Conservation (phyloP, 257 asterid genomes). For the Solanum corneliomulleri region DNA sequence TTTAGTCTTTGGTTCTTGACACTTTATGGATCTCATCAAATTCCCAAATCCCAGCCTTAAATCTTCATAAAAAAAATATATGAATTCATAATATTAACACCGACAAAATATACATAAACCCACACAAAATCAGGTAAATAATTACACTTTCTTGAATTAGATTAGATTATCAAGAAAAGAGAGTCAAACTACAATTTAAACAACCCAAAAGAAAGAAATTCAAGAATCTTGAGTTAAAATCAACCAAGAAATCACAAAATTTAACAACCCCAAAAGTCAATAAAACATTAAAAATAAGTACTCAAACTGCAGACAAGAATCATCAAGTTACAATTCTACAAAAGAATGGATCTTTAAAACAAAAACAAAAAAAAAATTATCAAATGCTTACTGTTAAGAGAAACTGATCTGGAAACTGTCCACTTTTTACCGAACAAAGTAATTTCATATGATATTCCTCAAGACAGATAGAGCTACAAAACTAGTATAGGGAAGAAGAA, state of each 20-base stretch:
- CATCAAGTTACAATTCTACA: background rate
- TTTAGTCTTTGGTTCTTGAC: conserved; percentile 1
- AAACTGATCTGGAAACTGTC: conserved; percentile 32
- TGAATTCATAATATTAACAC: background rate
- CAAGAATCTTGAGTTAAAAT: background rate
- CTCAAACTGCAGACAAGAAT: background rate
- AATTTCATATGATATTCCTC: conserved; percentile 2
- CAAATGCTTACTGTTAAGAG: conserved; percentile 20
- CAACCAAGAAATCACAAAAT: background rate
- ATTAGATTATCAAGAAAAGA: background rate
- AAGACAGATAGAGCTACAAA: conserved; percentile 7
- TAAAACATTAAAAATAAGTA: background rate
- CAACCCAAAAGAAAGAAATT: conserved; percentile 1
- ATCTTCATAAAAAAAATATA: background rate
- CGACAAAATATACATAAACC: background rate
- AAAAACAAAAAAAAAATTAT: background rate
- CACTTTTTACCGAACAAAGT: background rate
- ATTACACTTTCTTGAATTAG: background rate
- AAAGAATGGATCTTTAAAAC: background rate
- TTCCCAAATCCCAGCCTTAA: background rate
- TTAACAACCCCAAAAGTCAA: background rate
- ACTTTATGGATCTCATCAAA: background rate
- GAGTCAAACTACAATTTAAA: conserved; percentile 10
- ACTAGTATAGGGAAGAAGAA: conserved; percentile 8
- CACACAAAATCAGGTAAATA: background rate